A percentile compares a stretch with the other conserved stretches of the same genome.
phyloP scores from a whole-genome alignment of 768 basidiomycete genomes.

The Lentinula raphanica region DNA sequence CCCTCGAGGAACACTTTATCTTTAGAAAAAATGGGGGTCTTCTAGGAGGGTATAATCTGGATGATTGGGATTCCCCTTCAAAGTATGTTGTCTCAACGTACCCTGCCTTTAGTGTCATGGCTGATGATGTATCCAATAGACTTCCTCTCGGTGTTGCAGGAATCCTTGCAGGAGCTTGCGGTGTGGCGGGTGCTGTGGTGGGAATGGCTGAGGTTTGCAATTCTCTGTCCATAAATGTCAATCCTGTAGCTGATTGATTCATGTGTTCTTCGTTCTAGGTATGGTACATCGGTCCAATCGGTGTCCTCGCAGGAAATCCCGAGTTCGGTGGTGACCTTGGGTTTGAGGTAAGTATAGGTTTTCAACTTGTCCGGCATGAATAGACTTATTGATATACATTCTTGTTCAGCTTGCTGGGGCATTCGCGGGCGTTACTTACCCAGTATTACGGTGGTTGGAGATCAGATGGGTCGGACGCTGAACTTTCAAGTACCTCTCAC shows the following conservation, averaged over 20 bases:
- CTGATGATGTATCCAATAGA: conserved; percentile 15
- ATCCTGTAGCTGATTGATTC: not conserved
- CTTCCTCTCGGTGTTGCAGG: conserved; percentile 47
- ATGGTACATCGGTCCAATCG: conserved; percentile 51
- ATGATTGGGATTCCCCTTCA: conserved; percentile 39
- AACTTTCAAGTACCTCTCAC: no score
- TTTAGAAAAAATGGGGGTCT: conserved; percentile 34
- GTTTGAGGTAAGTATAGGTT: conserved; percentile 38
- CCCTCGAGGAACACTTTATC: conserved; percentile 42
- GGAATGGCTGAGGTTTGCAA: conserved; percentile 41
- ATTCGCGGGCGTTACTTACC: conserved; percentile 43
- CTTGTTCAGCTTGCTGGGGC: conserved; percentile 33
- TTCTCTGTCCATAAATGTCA: not conserved
- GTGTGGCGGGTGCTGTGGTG: conserved; percentile 43
- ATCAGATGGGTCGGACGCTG: conserved; percentile 33
- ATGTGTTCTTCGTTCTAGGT: conserved; percentile 11
- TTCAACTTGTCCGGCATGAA: not conserved
- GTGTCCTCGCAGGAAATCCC: conserved; percentile 31
- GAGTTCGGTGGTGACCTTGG: conserved; percentile 47
- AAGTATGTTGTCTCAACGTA: not conserved
- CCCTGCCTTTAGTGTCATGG: not conserved
- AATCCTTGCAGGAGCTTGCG: conserved; percentile 39
- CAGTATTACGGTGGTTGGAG: conserved; percentile 45
- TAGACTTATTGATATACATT: not conserved
- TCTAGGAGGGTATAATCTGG: conserved; percentile 47